These are phyloP conservation scores for Colletotrichum cordylinicola DNA, from an alignment of 2,329 filamentous ascomycete species.

Conservation along the genomic window DNA sequence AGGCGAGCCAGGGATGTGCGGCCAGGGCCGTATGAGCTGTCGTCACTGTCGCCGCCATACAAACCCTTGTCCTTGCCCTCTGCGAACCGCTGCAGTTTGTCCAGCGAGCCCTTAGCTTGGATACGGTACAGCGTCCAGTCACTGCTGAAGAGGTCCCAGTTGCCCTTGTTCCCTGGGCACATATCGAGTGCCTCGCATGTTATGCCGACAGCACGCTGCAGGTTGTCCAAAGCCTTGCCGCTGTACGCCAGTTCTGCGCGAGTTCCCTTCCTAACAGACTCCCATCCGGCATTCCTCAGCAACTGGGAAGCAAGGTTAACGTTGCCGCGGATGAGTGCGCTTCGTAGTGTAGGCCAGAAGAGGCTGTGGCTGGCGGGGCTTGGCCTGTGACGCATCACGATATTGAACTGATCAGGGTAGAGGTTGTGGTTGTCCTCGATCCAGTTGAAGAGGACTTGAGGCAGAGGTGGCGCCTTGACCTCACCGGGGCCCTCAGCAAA, in stretches of 20 bases:
- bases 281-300: slow-evolving; percentile 79
- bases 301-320: slow-evolving; percentile 71
- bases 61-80: slow-evolving; percentile 69
- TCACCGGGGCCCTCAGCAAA: slow-evolving; percentile 40
- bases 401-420: slow-evolving; percentile 69
- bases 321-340: slow-evolving; percentile 76
- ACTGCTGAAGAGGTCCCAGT: slow-evolving; percentile 84
- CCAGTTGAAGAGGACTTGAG: slow-evolving; percentile 85
- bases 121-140: slow-evolving; percentile 88
- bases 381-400: slow-evolving; percentile 68
- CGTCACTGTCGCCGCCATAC: slow-evolving; percentile 31
- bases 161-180: slow-evolving; percentile 72
- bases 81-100: slow-evolving; percentile 77
- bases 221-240: slow-evolving; percentile 78
- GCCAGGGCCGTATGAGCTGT: slow-evolving; percentile 39
- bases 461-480: slow-evolving; percentile 61
- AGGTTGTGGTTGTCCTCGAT: slow-evolving; percentile 77
- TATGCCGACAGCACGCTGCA: slow-evolving; percentile 73
- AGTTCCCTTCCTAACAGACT: slow-evolving; percentile 72
- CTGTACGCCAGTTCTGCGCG: slow-evolving; percentile 72
- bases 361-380: slow-evolving; percentile 77
- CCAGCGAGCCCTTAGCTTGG: slow-evolving; percentile 71
- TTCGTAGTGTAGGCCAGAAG: slow-evolving; percentile 88
- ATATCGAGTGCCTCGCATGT: slow-evolving; percentile 73
- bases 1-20: slow-evolving; percentile 65